A percentile compares a stretch with the other conserved stretches of the same genome.
These are phyloP conservation scores for Stylonectria norvegica DNA, from an alignment of 2,329 filamentous ascomycete species.

Conservation along the genomic window DNA sequence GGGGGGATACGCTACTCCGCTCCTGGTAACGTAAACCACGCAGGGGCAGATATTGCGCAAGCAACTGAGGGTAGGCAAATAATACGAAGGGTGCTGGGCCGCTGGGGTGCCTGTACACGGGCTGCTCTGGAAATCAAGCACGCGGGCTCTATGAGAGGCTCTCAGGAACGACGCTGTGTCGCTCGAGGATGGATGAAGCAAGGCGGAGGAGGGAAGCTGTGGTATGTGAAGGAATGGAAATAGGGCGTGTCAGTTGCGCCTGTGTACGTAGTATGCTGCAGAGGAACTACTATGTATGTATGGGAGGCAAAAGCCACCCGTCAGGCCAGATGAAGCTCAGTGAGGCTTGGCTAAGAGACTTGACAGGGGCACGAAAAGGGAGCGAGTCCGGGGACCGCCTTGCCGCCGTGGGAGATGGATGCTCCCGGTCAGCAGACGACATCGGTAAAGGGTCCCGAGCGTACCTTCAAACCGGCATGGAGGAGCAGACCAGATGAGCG, in stretches of 20 bases:
- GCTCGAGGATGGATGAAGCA: too few relatives aligned
- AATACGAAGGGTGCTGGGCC: too few relatives aligned
- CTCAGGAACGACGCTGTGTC: too few relatives aligned
- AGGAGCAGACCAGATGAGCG: too few relatives aligned
- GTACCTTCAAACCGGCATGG: too few relatives aligned
- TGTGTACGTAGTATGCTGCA: not conserved
- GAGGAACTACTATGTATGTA: too few relatives aligned
- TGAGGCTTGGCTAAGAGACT: not conserved
- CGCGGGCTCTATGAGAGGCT: not conserved
- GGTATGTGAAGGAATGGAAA: not conserved
- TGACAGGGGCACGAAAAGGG: too few relatives aligned
- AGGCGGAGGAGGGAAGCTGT: not conserved
- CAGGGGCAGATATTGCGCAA: not conserved
- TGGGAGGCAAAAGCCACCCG: conserved; percentile 1
- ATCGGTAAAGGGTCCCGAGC: too few relatives aligned
- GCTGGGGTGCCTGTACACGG: too few relatives aligned
- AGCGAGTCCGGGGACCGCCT: too few relatives aligned
- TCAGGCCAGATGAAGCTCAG: not conserved
- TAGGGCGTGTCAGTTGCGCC: not conserved
- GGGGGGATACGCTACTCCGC: conserved; percentile 5
- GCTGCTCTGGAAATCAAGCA: not conserved
- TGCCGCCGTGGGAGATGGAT: too few relatives aligned
- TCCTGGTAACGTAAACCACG: conserved; percentile 14
- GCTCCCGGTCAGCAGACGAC: too few relatives aligned
- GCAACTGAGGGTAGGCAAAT: not conserved